Conservation (phyloP, 176 grass and related monocot genomes). For the Aechmea fasciata region DNA sequence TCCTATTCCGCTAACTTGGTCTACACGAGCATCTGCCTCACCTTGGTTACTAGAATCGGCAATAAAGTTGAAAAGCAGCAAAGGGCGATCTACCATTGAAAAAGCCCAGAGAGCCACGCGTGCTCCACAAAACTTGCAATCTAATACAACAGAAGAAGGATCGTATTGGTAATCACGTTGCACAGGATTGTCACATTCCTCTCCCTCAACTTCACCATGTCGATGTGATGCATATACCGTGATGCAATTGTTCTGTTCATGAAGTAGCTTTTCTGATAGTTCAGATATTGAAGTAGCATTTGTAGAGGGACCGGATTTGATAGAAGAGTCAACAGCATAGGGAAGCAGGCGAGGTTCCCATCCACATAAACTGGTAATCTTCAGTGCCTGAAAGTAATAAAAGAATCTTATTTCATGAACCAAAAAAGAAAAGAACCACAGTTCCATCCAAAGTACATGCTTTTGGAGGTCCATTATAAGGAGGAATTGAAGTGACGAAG, state of each 20-base stretch:
- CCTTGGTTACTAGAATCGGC: slow-evolving; percentile 45
- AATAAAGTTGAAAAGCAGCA: slow-evolving; percentile 65
- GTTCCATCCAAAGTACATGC: background rate
- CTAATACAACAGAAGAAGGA: slow-evolving; percentile 73
- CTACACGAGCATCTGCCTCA: slow-evolving; percentile 29
- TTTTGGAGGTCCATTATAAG: too few relatives aligned
- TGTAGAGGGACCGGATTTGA: slow-evolving; percentile 30
- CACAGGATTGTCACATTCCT: slow-evolving; percentile 14
- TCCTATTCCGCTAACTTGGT: slow-evolving; percentile 26
- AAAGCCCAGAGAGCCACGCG: slow-evolving; percentile 87
- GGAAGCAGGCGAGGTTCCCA: slow-evolving; percentile 81
- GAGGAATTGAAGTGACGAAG: background rate
- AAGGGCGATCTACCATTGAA: slow-evolving; percentile 48
- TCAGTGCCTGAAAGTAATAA: slow-evolving; percentile 51
- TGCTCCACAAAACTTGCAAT: slow-evolving; percentile 91
- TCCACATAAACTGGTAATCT: slow-evolving; percentile 83
- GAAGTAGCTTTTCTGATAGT: slow-evolving; percentile 27
- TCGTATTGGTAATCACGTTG: slow-evolving; percentile 41
- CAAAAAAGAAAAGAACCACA: background rate
- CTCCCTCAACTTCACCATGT: slow-evolving; percentile 28
- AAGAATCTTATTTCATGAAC: background rate
- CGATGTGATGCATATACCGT: slow-evolving; percentile 40
- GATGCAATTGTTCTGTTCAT: slow-evolving; percentile 28
- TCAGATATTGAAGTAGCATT: slow-evolving; percentile 31
- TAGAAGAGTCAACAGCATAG: slow-evolving; percentile 68